Evolutionary conservation across 73 alveolate genomes (phyloP).

Genomic region (Uronychia binucleata): DNA sequence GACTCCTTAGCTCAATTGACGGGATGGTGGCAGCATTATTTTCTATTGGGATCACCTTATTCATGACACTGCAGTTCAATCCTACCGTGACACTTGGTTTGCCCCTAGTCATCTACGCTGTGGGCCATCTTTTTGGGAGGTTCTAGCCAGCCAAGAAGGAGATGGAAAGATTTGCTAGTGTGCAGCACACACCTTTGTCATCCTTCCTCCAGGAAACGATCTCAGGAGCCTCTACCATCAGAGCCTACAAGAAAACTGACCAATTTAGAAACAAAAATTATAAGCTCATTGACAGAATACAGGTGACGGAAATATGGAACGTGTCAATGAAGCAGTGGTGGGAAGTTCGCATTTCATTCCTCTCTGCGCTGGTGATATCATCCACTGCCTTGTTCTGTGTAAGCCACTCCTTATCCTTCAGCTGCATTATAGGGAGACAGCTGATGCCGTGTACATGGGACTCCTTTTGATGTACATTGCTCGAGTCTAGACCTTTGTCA

Average conservation of each 20-base stretch:
- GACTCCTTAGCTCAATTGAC: neutral
- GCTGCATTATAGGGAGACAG: constrained; percentile 4
- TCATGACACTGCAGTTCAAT: neutral
- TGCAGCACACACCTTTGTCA: constrained; percentile 81
- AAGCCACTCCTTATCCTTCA: neutral
- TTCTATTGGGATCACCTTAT: neutral
- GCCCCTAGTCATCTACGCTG: constrained; percentile 33
- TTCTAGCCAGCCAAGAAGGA: constrained; percentile 68
- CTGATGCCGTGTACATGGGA: constrained; percentile 17
- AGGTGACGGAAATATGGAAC: constrained; percentile 3
- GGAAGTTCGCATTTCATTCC: constrained; percentile 26
- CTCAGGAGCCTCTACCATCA: constrained; percentile 74
- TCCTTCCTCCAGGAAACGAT: constrained; percentile 76
- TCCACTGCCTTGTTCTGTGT: constrained; percentile 2
- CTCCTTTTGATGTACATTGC: no score
- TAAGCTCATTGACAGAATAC: constrained; percentile 12
- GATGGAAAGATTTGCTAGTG: constrained; percentile 70
- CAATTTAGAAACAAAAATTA: constrained; percentile 29
- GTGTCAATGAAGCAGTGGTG: constrained; percentile 30
- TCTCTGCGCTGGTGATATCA: constrained; percentile 7
- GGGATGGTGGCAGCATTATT: no score
- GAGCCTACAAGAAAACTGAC: constrained; percentile 70
- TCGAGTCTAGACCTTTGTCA: constrained; percentile 17
- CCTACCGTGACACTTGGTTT: constrained; percentile 16
- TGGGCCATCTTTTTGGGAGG: constrained; percentile 19